Evolutionary conservation across 2,329 filamentous ascomycete species (phyloP).

Genomic region (Curvularia lunata): DNA sequence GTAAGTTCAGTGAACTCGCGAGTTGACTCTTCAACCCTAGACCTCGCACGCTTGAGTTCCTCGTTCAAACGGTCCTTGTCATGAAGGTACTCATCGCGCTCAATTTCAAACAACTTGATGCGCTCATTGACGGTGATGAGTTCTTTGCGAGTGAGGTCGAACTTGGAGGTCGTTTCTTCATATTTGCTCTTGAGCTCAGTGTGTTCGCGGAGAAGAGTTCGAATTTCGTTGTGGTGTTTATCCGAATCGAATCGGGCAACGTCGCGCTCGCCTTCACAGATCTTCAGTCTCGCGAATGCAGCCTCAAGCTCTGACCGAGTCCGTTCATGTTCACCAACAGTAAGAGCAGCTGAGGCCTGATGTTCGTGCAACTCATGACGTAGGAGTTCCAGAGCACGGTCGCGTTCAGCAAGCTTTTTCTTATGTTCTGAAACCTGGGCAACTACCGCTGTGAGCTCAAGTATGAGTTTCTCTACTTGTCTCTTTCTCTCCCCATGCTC

Average conservation of each 20-base stretch:
- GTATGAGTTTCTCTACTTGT: constrained; percentile 29
- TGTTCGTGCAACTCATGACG: constrained; percentile 30
- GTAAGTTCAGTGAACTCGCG: constrained; percentile 33
- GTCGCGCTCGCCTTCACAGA: constrained; percentile 29
- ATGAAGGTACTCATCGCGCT: constrained; percentile 32
- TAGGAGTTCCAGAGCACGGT: constrained; percentile 26
- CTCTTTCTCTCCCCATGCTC: constrained; percentile 31
- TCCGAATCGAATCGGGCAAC: constrained; percentile 28
- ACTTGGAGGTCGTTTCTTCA: constrained; percentile 25
- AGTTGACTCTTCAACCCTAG: constrained; percentile 26
- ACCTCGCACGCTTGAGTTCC: constrained; percentile 30
- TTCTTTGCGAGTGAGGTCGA: constrained; percentile 33
- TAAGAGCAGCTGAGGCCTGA: constrained; percentile 13
- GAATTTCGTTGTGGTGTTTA: constrained; percentile 32
- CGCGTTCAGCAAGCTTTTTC: constrained; percentile 30
- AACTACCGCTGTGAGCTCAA: constrained; percentile 31
- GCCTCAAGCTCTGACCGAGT: constrained; percentile 28
- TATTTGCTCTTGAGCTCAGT: constrained; percentile 36
- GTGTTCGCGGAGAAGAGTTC: constrained; percentile 28
- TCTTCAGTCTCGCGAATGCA: constrained; percentile 24
- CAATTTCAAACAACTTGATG: constrained; percentile 32
- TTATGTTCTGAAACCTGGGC: constrained; percentile 31
- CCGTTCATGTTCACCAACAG: constrained; percentile 24
- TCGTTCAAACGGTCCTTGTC: constrained; percentile 35
- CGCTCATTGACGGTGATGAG: constrained; percentile 27